A percentile compares a stretch with the other conserved stretches of the same genome.
Evolutionary conservation across 305 asterid genomes (phyloP).

Genomic region (Caryopteris hybrid): DNA sequence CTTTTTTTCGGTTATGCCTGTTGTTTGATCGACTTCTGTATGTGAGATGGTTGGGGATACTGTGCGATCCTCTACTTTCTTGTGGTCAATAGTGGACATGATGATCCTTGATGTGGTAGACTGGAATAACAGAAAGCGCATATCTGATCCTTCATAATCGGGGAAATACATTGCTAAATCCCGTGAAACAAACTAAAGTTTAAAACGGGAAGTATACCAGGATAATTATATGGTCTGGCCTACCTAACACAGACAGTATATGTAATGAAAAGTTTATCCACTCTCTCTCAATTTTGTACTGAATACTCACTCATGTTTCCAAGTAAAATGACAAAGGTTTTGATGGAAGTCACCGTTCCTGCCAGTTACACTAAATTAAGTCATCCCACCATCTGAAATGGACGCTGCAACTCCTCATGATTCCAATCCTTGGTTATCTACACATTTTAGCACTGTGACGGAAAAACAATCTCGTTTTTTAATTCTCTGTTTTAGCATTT

Average conservation of each 20-base stretch:
- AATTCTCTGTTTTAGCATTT: neutral
- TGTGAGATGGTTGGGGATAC: neutral
- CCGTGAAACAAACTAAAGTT: neutral
- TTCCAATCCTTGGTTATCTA: neutral
- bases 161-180: neutral
- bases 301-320: too few relatives aligned
- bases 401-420: neutral
- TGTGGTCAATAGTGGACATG: neutral
- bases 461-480: neutral
- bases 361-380: neutral
- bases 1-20: neutral
- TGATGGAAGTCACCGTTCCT: neutral
- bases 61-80: neutral
- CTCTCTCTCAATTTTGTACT: too few relatives aligned
- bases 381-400: neutral
- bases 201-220: neutral
- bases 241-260: too few relatives aligned
- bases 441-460: neutral
- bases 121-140: neutral
- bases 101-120: neutral
- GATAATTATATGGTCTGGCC: neutral
- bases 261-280: too few relatives aligned
- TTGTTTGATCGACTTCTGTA: neutral
- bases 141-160: constrained; percentile 2
- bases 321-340: neutral